Evolutionary conservation across 108 stramenopile genomes (phyloP).

Genomic region (Fistulifera pelliculosa): DNA sequence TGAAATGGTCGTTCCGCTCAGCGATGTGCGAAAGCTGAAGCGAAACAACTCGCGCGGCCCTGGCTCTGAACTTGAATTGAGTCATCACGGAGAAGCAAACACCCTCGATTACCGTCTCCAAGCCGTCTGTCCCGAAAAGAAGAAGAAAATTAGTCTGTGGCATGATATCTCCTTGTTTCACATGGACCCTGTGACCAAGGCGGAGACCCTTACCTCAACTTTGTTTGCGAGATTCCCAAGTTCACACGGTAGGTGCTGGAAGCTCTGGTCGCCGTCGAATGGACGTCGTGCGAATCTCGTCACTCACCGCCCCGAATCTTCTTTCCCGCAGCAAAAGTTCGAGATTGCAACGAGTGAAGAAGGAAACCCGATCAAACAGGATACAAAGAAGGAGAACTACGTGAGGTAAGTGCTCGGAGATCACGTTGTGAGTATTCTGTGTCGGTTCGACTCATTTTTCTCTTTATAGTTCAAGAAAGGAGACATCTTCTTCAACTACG

Average conservation of each 20-base stretch:
- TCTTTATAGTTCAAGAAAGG: conserved; percentile 73
- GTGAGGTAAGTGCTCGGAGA: conserved; percentile 50
- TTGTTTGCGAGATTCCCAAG: conserved; percentile 96
- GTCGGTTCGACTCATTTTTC: neutral
- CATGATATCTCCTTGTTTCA: conserved; percentile 81
- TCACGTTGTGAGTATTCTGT: neutral
- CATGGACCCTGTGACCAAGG: conserved; percentile 54
- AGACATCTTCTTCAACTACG: conserved; percentile 98
- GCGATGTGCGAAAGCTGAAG: conserved; percentile 20
- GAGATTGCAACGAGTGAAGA: conserved; percentile 94
- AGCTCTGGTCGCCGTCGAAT: neutral
- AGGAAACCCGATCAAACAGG: conserved; percentile 97
- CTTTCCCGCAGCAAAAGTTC: conserved; percentile 79
- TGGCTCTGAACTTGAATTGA: conserved; percentile 38
- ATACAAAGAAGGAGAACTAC: conserved; percentile 90
- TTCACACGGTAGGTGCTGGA: conserved; percentile 65
- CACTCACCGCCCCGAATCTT: neutral
- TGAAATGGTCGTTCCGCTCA: conserved; percentile 32
- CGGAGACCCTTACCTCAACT: conserved; percentile 77
- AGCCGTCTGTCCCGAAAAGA: conserved; percentile 32
- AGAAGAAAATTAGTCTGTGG: conserved; percentile 79
- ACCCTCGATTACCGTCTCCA: conserved; percentile 80
- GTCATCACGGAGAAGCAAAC: conserved; percentile 53
- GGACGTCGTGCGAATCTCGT: neutral
- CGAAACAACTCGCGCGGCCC: conserved; percentile 30